Evolutionary conservation across 176 grass and related monocot species (phyloP).

Genomic region (Dactylis glomerata): DNA sequence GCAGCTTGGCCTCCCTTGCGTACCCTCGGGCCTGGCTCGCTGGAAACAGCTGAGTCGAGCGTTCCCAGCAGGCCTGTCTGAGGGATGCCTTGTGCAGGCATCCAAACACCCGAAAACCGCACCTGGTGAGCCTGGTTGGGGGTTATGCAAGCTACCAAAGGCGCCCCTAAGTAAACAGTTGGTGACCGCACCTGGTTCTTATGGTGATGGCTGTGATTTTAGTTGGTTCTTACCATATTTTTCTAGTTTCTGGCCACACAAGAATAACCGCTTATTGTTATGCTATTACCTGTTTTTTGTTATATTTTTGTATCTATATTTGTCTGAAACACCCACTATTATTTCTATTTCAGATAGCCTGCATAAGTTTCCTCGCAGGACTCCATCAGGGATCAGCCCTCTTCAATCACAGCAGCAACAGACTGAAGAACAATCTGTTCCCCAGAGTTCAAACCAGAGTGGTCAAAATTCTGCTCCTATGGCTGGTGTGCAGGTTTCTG

Average conservation of each 20-base stretch:
- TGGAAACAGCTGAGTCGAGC: no score
- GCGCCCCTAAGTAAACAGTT: background rate
- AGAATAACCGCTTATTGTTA: background rate
- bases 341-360: conserved; percentile 71
- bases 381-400: conserved; percentile 53
- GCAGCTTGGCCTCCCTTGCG: no score
- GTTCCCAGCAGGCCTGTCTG: no score
- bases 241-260: background rate
- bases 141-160: no score
- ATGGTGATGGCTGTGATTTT: background rate
- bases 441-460: conserved; percentile 72
- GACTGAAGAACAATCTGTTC: conserved; percentile 58
- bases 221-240: background rate
- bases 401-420: conserved; percentile 63
- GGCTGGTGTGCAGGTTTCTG: conserved; percentile 42
- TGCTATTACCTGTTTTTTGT: background rate
- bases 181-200: background rate
- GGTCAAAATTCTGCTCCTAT: conserved; percentile 59
- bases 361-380: conserved; percentile 81
- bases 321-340: conserved; percentile 14
- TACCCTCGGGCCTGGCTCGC: no score
- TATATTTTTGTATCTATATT: background rate
- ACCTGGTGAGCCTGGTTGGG: no score
- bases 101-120: no score
- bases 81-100: no score